phyloP scores from a whole-genome alignment of 139 green algal species.

The Diplosphaera chodatii region DNA sequence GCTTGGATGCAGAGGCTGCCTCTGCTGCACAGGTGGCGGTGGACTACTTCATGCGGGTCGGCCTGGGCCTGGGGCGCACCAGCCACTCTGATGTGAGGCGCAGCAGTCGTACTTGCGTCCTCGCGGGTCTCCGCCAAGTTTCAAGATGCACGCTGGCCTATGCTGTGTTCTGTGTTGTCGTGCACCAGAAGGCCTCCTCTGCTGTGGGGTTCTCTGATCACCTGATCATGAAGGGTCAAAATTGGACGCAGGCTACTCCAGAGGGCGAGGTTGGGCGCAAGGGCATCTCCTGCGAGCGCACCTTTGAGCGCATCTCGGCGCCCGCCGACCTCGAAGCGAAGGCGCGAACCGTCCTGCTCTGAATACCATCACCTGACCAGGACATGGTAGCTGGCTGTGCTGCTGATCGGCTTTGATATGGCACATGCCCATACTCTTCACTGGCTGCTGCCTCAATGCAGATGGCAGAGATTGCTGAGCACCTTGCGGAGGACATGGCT shows the following conservation, averaged over 20 bases:
- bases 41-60: constrained; percentile 55
- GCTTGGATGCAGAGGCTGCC: no score
- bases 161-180: no score
- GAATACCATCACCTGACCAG: no score
- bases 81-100: no score
- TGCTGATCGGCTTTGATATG: neutral
- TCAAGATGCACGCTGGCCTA: no score
- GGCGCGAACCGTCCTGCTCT: constrained; percentile 17
- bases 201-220: no score
- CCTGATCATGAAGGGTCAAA: no score
- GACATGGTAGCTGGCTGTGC: no score
- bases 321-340: constrained; percentile 45
- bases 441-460: constrained; percentile 6
- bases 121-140: no score
- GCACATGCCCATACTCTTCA: no score
- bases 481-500: constrained; percentile 62
- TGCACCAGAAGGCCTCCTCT: no score
- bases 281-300: constrained; percentile 77
- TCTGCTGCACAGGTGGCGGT: constrained; percentile 5
- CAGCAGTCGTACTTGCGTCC: no score
- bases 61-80: constrained; percentile 54
- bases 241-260: constrained; percentile 3
- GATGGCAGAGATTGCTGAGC: constrained; percentile 43
- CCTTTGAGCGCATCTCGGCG: constrained; percentile 49
- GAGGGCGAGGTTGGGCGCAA: constrained; percentile 59